Base-by-base conservation (phyloP, 2,329 filamentous ascomycete species). In the Simplicillium sp. region DNA sequence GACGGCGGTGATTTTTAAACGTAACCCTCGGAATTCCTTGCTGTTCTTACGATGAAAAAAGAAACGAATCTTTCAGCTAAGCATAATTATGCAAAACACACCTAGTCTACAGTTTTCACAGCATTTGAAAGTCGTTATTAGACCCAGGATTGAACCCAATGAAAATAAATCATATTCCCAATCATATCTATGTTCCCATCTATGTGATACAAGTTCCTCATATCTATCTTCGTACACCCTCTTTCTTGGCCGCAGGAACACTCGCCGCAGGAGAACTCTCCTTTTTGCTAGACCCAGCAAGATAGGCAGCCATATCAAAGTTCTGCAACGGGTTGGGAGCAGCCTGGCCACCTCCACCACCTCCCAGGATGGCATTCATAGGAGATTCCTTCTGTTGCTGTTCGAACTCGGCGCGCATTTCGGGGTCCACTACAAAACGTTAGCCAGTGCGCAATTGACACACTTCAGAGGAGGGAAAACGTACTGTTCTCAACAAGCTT, bases 401-500 rank as follows among this genome's bases (percentile, higher is more conserved):
- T 60, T 96, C 88, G 58, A 92, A 95, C 59, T 97, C 92, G 53
- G 86, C 87, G 53, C 82, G 82, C 66, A 87, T 84, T 62, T 98
- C 92, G n/a, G 87, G 87, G 59, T 97, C 92, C 89, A 98, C 89
- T 96, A 54, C 9, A 18, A 11, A 13, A 14, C n/a, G 37, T 52
- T 46, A 50, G 50, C 38, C 34, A 36, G 17, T 18, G 9, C 38
- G 3, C 28, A 41, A 35, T 47, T 39, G n/a, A n/a, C n/a, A n/a
- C n/a, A n/a, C n/a, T 8, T 39, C 13, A 37, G 20, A 17, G 35
- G 40, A 36, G 29, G n/a, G 29, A 16, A 36, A 8, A 75, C 87
- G 47, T 77, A 96, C 89, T 95, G 59, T 92, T 96, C 39, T 97
- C 89, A 68, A 97, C 80, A 42, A 98, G 63, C 62, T 96, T 92